Conservation (phyloP, 2,329 filamentous ascomycete genomes). For the Chlorencoelia australis region DNA sequence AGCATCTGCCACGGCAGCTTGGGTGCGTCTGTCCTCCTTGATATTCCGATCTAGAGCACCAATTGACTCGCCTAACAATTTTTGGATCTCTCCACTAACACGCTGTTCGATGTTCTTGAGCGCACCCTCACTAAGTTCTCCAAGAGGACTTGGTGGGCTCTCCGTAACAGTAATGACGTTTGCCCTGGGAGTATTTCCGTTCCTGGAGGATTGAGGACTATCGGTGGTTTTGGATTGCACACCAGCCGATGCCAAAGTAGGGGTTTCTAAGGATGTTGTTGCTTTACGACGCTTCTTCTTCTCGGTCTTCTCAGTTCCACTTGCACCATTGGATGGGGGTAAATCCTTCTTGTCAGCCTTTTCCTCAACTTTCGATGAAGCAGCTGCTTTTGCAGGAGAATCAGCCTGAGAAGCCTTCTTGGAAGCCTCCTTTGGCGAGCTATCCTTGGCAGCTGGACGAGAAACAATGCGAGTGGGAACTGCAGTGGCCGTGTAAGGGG, state of each 20-base stretch:
- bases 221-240: conserved; percentile 25
- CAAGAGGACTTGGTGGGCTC: conserved; percentile 9
- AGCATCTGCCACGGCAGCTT: conserved; percentile 51
- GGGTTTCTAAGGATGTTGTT: conserved; percentile 27
- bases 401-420: conserved; percentile 20
- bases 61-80: conserved; percentile 46
- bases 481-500: conserved; percentile 14
- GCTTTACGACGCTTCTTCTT: conserved; percentile 65
- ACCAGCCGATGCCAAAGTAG: conserved; percentile 13
- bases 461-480: conserved; percentile 19
- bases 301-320: conserved; percentile 46
- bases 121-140: conserved; percentile 32
- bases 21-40: conserved; percentile 56
- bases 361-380: conserved; percentile 27
- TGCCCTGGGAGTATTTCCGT: conserved; percentile 18
- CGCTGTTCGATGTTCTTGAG: conserved; percentile 38
- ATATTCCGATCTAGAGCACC: conserved; percentile 52
- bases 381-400: conserved; percentile 6
- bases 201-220: conserved; percentile 22
- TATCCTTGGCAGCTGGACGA: conserved; percentile 22
- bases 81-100: conserved; percentile 37
- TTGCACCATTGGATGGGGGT: conserved; percentile 12
- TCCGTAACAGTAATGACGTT: conserved; percentile 11
- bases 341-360: conserved; percentile 28
- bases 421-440: conserved; percentile 15